Percentiles rank a stretch among this genome's conserved stretches.
Evolutionary conservation across 306 rosid genomes (phyloP).

Genomic region (Quillaja saponaria): DNA sequence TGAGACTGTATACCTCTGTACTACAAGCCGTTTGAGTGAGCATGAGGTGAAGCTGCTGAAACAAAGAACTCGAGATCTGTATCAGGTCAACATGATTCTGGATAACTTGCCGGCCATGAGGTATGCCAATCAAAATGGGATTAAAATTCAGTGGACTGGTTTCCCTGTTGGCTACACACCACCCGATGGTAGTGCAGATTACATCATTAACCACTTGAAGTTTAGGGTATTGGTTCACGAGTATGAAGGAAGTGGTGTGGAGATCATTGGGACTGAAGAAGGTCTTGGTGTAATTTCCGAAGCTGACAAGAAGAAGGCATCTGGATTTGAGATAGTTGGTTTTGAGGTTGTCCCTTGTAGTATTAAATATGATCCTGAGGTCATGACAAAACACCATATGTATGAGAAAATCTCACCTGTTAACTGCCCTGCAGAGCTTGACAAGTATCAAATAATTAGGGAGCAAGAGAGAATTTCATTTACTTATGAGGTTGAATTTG

Average conservation of each 20-base stretch:
- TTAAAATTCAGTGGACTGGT: constrained; percentile 91
- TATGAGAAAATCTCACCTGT: constrained; percentile 41
- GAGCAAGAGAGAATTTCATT: constrained; percentile 78
- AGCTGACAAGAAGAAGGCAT: constrained; percentile 69
- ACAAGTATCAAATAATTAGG: constrained; percentile 70
- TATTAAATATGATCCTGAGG: constrained; percentile 58
- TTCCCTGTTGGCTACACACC: constrained; percentile 86
- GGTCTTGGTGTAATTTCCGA: constrained; percentile 77
- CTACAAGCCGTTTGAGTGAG: constrained; percentile 60
- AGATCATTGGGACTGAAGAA: constrained; percentile 88
- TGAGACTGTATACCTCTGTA: constrained; percentile 73
- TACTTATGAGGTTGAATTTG: constrained; percentile 89
- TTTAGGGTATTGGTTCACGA: constrained; percentile 86
- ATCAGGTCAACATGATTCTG: constrained; percentile 93
- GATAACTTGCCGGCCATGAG: constrained; percentile 94
- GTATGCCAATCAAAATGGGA: constrained; percentile 72
- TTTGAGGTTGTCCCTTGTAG: constrained; percentile 88
- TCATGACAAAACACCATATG: constrained; percentile 49
- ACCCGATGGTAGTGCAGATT: constrained; percentile 59
- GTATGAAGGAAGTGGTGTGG: constrained; percentile 78
- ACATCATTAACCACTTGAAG: constrained; percentile 85
- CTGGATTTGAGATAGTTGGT: constrained; percentile 92
- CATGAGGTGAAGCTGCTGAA: constrained; percentile 76
- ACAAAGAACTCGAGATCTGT: constrained; percentile 87
- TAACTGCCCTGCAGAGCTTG: constrained; percentile 64